Percentiles rank a stretch among this genome's conserved stretches.
phyloP scores from a whole-genome alignment of 805 yeast species.

The Wickerhamomyces queroliae region DNA sequence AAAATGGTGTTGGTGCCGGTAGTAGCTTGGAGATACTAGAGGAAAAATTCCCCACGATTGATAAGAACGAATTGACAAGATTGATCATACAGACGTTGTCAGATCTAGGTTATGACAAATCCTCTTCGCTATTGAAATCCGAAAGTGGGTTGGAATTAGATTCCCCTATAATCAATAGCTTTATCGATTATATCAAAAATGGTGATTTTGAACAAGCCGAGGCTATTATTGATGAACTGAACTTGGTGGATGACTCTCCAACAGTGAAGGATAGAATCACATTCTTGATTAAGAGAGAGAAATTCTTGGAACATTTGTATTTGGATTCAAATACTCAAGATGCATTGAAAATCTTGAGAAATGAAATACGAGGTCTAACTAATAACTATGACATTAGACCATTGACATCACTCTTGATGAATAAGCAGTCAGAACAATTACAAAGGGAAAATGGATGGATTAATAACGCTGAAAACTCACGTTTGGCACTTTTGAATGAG shows the following conservation, averaged over 20 bases:
- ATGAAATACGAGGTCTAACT: constrained; percentile 27
- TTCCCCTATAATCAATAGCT: constrained; percentile 33
- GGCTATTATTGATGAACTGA: constrained; percentile 18
- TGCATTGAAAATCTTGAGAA: constrained; percentile 34
- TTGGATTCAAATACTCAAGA: constrained; percentile 23
- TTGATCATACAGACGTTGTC: constrained; percentile 43
- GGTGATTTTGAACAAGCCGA: constrained; percentile 40
- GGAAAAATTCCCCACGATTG: constrained; percentile 16
- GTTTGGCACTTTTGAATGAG: constrained; percentile 34
- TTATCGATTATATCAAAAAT: constrained; percentile 30
- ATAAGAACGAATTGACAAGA: constrained; percentile 35
- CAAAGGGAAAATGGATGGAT: constrained; percentile 27
- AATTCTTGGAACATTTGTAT: constrained; percentile 35
- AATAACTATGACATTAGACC: constrained; percentile 18
- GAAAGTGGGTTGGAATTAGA: constrained; percentile 38
- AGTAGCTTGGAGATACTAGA: constrained; percentile 1
- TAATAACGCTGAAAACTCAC: constrained; percentile 26
- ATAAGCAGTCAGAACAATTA: constrained; percentile 13
- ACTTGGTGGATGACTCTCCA: constrained; percentile 12
- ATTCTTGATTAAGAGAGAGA: constrained; percentile 33
- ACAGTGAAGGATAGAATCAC: constrained; percentile 12
- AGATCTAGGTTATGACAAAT: constrained; percentile 40
- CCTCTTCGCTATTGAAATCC: constrained; percentile 33
- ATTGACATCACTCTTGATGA: constrained; percentile 25
- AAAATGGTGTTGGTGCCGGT: background rate